Evolutionary conservation across 768 basidiomycete species (phyloP).

Genomic region (Tricholoma terreum): DNA sequence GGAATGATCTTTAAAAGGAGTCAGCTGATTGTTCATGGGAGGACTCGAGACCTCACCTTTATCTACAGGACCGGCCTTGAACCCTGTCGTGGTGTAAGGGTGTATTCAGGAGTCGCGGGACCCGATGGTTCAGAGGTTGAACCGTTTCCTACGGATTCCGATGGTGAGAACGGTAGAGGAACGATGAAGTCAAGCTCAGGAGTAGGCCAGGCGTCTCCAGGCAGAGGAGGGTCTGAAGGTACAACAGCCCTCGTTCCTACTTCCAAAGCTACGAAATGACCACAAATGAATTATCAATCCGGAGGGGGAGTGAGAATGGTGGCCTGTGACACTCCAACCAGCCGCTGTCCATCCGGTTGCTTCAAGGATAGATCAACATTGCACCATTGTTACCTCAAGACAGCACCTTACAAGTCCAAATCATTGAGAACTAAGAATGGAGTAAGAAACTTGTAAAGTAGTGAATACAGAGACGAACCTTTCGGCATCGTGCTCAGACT

Average conservation of each 20-base stretch:
- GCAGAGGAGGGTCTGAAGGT: neutral
- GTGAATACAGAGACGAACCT: conserved; percentile 33
- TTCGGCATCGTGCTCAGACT: conserved; percentile 73
- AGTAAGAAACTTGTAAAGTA: neutral
- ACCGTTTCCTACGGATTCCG: neutral
- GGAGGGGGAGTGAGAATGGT: conserved; percentile 14
- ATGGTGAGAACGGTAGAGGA: neutral
- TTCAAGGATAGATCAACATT: conserved; percentile 11
- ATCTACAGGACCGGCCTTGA: conserved; percentile 41
- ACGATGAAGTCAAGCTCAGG: neutral
- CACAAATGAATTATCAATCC: neutral
- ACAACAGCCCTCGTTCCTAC: conserved; percentile 12
- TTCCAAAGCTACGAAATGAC: conserved; percentile 6
- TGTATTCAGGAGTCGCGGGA: conserved; percentile 3
- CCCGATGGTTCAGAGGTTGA: neutral
- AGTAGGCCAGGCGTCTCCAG: neutral
- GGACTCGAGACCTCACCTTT: conserved; percentile 35
- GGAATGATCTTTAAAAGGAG: neutral
- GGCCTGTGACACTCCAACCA: conserved; percentile 57
- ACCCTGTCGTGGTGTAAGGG: too few relatives aligned
- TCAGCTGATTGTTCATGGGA: neutral
- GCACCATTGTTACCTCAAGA: neutral
- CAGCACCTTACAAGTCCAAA: conserved; percentile 48
- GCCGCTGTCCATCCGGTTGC: conserved; percentile 70
- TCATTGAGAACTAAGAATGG: conserved; percentile 51